Evolutionary conservation across 495 filamentous ascomycete genomes (phyloP).

Genomic region (Articulospora tetracladia): DNA sequence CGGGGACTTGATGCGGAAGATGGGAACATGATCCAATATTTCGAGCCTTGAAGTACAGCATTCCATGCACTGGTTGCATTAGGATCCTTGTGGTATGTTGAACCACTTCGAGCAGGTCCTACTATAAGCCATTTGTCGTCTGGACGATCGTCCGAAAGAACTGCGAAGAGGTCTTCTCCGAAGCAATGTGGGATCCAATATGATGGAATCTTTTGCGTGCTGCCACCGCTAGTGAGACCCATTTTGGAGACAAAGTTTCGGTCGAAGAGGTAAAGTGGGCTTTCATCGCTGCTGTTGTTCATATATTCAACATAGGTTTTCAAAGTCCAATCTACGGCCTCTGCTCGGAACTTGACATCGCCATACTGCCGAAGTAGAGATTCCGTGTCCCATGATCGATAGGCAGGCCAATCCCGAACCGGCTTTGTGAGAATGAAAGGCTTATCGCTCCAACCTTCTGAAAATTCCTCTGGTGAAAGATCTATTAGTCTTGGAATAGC

Average conservation of each 20-base stretch:
- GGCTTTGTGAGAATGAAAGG: constrained; percentile 88
- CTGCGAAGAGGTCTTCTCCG: constrained; percentile 80
- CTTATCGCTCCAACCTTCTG: constrained; percentile 66
- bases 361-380: constrained; percentile 59
- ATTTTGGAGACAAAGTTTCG: constrained; percentile 85
- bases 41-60: constrained; percentile 83
- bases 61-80: constrained; percentile 85
- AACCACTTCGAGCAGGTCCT: constrained; percentile 84
- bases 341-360: constrained; percentile 72
- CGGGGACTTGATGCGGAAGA: constrained; percentile 58
- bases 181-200: constrained; percentile 91
- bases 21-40: constrained; percentile 99
- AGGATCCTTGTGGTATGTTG: constrained; percentile 88
- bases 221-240: constrained; percentile 54
- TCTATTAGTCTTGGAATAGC: constrained; percentile 65
- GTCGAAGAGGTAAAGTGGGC: constrained; percentile 92
- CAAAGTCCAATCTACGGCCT: constrained; percentile 91
- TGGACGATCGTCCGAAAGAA: constrained; percentile 75
- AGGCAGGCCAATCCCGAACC: constrained; percentile 82
- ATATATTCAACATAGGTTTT: constrained; percentile 80
- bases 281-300: constrained; percentile 78
- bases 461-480: constrained; percentile 70
- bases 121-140: constrained; percentile 93
- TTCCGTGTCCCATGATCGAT: constrained; percentile 67
- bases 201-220: constrained; percentile 42